A percentile compares a stretch with the other conserved stretches of the same genome.
Conservation (phyloP, 164 flowering plant species). For the Kingdonia uniflora region DNA sequence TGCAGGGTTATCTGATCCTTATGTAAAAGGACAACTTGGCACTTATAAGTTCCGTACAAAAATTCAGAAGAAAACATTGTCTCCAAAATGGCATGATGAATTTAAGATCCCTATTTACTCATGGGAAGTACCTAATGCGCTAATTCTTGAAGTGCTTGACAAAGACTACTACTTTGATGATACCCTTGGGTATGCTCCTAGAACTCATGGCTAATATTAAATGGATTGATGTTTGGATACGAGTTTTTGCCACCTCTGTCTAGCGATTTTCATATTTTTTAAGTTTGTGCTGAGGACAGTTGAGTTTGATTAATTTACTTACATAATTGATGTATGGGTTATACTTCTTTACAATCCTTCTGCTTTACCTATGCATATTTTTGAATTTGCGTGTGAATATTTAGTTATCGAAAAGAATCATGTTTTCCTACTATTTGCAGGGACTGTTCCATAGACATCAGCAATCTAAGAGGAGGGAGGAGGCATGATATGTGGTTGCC, state of each 20-base stretch:
- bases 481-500: conserved; percentile 91
- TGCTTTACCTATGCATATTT: no score
- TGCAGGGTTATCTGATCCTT: conserved; percentile 98
- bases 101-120: conserved; percentile 70
- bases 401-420: no score
- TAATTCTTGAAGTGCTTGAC: conserved; percentile 75
- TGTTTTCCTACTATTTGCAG: conserved; percentile 25
- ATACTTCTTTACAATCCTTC: no score
- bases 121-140: conserved; percentile 75
- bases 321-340: no score
- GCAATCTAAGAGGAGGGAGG: conserved; percentile 49
- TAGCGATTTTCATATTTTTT: no score
- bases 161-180: conserved; percentile 81
- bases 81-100: conserved; percentile 92
- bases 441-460: conserved; percentile 52
- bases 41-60: conserved; percentile 64
- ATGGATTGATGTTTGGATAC: no score
- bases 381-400: no score
- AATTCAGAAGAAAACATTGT: conserved; percentile 61
- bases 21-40: conserved; percentile 86
- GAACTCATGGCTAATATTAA: no score
- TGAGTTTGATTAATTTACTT: no score
- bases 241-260: no score
- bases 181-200: conserved; percentile 57
- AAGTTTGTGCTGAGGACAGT: no score